These are phyloP conservation scores for Globisporangium canariense DNA, from an alignment of 352 stramenopile species.

Conservation along the genomic window DNA sequence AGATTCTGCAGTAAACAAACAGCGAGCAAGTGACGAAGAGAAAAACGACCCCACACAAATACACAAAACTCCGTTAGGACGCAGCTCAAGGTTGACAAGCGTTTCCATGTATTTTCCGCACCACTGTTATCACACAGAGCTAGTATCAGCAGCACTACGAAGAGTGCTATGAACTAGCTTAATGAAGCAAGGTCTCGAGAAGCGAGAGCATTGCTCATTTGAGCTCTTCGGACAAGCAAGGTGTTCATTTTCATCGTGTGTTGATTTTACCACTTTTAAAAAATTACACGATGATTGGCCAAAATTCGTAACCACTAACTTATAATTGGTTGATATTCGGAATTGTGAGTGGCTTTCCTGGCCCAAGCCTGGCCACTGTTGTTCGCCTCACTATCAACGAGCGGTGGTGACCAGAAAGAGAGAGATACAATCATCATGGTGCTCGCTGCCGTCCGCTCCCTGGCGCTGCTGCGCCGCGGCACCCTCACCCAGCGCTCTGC, in stretches of 20 bases:
- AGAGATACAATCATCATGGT: slow-evolving; percentile 14
- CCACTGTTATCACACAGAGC: too few relatives aligned
- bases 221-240: too few relatives aligned
- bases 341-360: neutral
- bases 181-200: neutral
- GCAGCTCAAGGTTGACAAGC: neutral
- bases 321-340: neutral
- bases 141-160: too few relatives aligned
- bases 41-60: slow-evolving; percentile 9
- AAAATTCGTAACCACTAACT: neutral
- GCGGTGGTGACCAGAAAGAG: slow-evolving; percentile 9
- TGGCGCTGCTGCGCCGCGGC: slow-evolving; percentile 15
- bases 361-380: neutral
- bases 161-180: neutral
- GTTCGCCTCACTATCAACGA: neutral
- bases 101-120: neutral
- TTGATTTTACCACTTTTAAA: too few relatives aligned
- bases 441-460: slow-evolving; percentile 18
- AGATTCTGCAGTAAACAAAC: slow-evolving; percentile 63
- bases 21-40: neutral
- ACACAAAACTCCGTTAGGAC: slow-evolving; percentile 1
- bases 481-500: slow-evolving; percentile 2
- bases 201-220: too few relatives aligned
- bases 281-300: neutral
- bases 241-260: too few relatives aligned